Evolutionary conservation across 139 green algal species (phyloP).

Genomic region (Haematococcus sp.): DNA sequence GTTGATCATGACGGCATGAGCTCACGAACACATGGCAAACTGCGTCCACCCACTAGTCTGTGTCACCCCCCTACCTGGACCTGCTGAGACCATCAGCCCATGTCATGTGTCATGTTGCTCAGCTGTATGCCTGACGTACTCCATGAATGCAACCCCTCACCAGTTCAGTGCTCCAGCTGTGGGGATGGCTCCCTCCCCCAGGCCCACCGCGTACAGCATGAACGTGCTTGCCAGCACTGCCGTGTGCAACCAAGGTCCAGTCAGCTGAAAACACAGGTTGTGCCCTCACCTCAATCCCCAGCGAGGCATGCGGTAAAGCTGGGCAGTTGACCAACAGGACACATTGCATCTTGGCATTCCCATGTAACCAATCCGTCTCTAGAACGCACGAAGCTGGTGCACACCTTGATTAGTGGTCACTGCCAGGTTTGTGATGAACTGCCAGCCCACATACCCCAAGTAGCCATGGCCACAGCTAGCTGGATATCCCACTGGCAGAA

Average conservation of each 20-base stretch:
- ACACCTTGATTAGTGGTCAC: slow-evolving; percentile 43
- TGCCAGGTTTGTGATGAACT: slow-evolving; percentile 49
- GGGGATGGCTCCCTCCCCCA: slow-evolving; percentile 65
- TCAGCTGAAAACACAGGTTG: background rate
- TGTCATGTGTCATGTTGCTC: no score
- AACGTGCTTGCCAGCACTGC: slow-evolving; percentile 74
- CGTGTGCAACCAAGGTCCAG: background rate
- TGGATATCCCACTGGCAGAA: slow-evolving; percentile 52
- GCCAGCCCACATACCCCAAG: slow-evolving; percentile 32
- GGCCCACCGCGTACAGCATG: slow-evolving; percentile 72
- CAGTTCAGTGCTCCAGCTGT: slow-evolving; percentile 73
- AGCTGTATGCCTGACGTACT: no score
- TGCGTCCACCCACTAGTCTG: no score
- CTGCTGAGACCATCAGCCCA: no score
- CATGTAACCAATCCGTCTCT: background rate
- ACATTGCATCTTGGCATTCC: background rate
- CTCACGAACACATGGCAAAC: background rate
- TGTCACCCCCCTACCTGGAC: no score
- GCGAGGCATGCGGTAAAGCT: background rate
- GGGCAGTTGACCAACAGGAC: background rate
- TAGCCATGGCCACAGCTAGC: slow-evolving; percentile 35
- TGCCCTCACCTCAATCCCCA: no score
- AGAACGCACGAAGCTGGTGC: background rate
- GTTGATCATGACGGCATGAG: no score
- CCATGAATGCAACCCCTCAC: no score